Percentiles rank a stretch among this genome's conserved stretches.
These are phyloP conservation scores for Barnettozyma wickerhamii DNA, from an alignment of 805 yeast genomes.

Conservation along the genomic window DNA sequence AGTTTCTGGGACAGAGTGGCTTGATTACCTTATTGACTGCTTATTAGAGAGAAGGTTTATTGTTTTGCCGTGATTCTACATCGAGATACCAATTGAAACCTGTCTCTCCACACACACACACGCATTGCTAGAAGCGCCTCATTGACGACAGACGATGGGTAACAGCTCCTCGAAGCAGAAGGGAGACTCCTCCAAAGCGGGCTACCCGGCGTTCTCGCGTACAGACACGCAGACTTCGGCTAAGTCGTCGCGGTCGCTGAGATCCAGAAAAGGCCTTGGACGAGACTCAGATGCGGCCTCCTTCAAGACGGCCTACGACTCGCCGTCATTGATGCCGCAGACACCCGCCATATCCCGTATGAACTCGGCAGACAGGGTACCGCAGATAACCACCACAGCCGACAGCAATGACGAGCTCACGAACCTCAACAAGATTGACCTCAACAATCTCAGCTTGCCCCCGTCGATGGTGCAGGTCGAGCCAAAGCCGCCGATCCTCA, in stretches of 20 bases:
- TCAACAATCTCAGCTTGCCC: constrained; percentile 40
- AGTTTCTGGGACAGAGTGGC: too few relatives aligned
- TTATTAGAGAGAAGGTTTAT: too few relatives aligned
- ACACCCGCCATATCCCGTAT: constrained; percentile 20
- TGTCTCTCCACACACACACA: too few relatives aligned
- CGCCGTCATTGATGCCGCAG: constrained; percentile 24
- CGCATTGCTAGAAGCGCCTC: too few relatives aligned
- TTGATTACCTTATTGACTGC: too few relatives aligned
- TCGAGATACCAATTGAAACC: not conserved
- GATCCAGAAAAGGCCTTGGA: constrained; percentile 28
- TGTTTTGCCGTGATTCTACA: too few relatives aligned
- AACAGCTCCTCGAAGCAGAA: constrained; percentile 28
- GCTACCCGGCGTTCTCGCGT: constrained; percentile 45
- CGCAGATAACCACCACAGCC: constrained; percentile 12
- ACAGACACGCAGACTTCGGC: constrained; percentile 51
- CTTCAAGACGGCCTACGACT: constrained; percentile 29
- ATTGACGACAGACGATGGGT: constrained; percentile 21
- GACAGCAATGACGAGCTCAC: constrained; percentile 10
- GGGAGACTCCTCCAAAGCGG: constrained; percentile 22
- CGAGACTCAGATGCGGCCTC: constrained; percentile 29
- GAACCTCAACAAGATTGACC: too few relatives aligned
- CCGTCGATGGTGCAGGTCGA: constrained; percentile 66
- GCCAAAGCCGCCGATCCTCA: constrained; percentile 71
- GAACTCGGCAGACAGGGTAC: constrained; percentile 20
- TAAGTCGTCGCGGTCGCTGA: constrained; percentile 40